phyloP scores from a whole-genome alignment of 805 yeast species.

The Starmera dryadoides region DNA sequence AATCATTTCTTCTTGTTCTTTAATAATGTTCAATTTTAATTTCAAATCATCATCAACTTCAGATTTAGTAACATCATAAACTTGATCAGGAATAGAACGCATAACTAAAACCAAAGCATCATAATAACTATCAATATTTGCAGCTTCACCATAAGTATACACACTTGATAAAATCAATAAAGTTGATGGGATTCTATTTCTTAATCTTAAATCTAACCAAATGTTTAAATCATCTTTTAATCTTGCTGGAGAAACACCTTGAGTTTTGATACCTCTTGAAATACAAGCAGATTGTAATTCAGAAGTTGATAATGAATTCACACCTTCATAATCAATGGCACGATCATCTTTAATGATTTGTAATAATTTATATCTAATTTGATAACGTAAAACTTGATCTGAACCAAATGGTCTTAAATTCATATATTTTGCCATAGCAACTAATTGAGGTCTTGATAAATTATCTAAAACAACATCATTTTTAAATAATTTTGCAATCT shows the following conservation, averaged over 20 bases:
- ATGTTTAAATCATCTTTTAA: conserved; percentile 74
- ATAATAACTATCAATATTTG: conserved; percentile 49
- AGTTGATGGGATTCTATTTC: conserved; percentile 90
- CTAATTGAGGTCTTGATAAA: conserved; percentile 81
- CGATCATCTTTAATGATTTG: conserved; percentile 90
- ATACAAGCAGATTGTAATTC: conserved; percentile 89
- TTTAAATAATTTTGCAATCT: conserved; percentile 85
- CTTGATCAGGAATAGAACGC: conserved; percentile 88
- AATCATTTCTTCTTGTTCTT: conserved; percentile 77
- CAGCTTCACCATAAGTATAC: conserved; percentile 71
- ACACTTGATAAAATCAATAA: conserved; percentile 81
- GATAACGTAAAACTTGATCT: conserved; percentile 84
- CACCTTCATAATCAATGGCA: conserved; percentile 91
- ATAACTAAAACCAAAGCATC: conserved; percentile 86
- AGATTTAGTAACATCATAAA: conserved; percentile 89
- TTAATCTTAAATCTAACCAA: conserved; percentile 86
- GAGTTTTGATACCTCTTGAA: conserved; percentile 84
- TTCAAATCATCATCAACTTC: conserved; percentile 65
- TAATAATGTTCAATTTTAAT: conserved; percentile 63
- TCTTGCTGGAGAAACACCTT: conserved; percentile 71
- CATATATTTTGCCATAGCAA: conserved; percentile 90
- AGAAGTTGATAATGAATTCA: conserved; percentile 65
- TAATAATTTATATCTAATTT: conserved; percentile 85
- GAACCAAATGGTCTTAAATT: conserved; percentile 90
- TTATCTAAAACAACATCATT: conserved; percentile 93